A percentile compares a stretch with the other conserved stretches of the same genome.
These are phyloP conservation scores for Fragilariopsis cylindrus DNA, from an alignment of 108 stramenopile genomes.

Conservation along the genomic window DNA sequence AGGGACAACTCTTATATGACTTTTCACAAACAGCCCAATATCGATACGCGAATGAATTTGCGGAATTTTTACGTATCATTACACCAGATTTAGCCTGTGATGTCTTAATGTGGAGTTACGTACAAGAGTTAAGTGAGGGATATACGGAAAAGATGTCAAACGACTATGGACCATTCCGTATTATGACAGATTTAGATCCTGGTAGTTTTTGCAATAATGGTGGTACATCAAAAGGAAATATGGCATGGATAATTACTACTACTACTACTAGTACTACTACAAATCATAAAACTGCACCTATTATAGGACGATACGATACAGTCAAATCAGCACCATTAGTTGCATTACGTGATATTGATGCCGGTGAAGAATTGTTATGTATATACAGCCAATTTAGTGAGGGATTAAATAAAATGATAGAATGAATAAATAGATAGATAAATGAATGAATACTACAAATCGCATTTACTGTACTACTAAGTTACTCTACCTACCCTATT, in stretches of 20 bases:
- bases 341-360: background rate
- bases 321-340: background rate
- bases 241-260: background rate
- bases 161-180: background rate
- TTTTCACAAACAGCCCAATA: background rate
- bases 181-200: constrained; percentile 2
- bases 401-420: background rate
- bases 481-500: too few relatives aligned
- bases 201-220: constrained; percentile 1
- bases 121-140: background rate
- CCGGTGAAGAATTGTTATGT: constrained; percentile 9
- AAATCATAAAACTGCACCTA: background rate
- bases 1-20: background rate
- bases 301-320: background rate
- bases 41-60: background rate
- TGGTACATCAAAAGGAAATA: background rate
- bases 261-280: background rate
- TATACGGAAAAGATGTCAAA: background rate
- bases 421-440: background rate
- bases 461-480: too few relatives aligned
- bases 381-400: background rate
- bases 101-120: constrained; percentile 14
- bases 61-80: background rate
- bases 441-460: too few relatives aligned
- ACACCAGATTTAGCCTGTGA: background rate